Percentiles rank a stretch among this genome's conserved stretches.
phyloP scores from a whole-genome alignment of 208 protist species.

The Angomonas ambiguus region DNA sequence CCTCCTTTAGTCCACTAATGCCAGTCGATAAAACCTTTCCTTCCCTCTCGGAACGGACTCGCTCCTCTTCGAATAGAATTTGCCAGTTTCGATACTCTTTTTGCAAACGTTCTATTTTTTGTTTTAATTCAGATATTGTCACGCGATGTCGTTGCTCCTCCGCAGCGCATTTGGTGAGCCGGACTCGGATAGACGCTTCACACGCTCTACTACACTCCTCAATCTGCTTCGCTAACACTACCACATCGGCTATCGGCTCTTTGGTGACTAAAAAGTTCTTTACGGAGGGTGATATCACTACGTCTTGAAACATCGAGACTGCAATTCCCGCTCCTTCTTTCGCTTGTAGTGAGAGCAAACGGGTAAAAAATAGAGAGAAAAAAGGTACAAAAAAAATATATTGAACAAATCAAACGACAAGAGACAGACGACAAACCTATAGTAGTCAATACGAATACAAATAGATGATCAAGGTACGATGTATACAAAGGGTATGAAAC shows the following conservation, averaged over 20 bases:
- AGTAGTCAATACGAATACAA: too few relatives aligned
- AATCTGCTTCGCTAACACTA: background rate
- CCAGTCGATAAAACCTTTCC: too few relatives aligned
- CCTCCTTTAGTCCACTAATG: too few relatives aligned
- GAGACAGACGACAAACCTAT: background rate
- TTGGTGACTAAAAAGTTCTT: background rate
- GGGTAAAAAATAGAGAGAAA: background rate
- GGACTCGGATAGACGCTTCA: background rate
- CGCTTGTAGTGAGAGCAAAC: background rate
- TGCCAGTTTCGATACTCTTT: background rate
- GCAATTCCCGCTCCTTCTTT: background rate
- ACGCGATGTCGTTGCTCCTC: background rate
- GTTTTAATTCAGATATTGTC: background rate
- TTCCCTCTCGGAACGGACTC: background rate
- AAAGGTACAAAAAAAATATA: slow-evolving; percentile 7
- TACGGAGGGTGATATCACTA: background rate
- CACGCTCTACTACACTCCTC: background rate
- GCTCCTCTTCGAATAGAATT: background rate
- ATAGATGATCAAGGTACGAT: too few relatives aligned
- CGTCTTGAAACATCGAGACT: background rate
- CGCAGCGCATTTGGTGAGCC: background rate
- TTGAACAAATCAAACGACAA: background rate
- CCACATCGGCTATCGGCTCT: background rate
- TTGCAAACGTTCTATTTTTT: background rate
- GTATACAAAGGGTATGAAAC: too few relatives aligned